Evolutionary conservation across 768 basidiomycete genomes (phyloP).

Genomic region (Boletellus ananas): DNA sequence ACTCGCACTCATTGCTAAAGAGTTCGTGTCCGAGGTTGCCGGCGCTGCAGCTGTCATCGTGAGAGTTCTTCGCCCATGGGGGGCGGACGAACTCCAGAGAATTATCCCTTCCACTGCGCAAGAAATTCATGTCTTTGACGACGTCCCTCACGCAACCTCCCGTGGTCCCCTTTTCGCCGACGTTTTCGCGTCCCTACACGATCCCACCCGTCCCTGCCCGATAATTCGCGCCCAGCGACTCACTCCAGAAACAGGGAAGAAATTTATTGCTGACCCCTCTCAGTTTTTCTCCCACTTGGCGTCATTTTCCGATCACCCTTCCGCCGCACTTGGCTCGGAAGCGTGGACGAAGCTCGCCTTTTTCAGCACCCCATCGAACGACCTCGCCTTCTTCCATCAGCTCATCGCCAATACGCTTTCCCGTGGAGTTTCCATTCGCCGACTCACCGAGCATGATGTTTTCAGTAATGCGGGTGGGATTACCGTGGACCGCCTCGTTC

Average conservation of each 20-base stretch:
- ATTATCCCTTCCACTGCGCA: conserved; percentile 57
- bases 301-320: conserved; percentile 23
- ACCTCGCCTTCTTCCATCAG: conserved; percentile 46
- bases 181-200: conserved; percentile 58
- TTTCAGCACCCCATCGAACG: conserved; percentile 45
- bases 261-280: conserved; percentile 43
- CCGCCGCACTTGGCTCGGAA: conserved; percentile 25
- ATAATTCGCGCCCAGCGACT: conserved; percentile 54
- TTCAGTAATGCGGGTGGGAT: conserved; percentile 73
- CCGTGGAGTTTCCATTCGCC: conserved; percentile 50
- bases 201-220: conserved; percentile 33
- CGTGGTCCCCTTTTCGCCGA: conserved; percentile 71
- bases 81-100: conserved; percentile 55
- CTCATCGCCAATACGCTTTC: conserved; percentile 57
- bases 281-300: conserved; percentile 43
- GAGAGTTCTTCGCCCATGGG: conserved; percentile 84
- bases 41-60: conserved; percentile 68
- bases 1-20: conserved; percentile 60
- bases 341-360: conserved; percentile 44
- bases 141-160: conserved; percentile 59
- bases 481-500: conserved; percentile 62
- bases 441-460: conserved; percentile 67
- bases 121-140: conserved; percentile 71
- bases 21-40: conserved; percentile 38
- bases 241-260: conserved; percentile 52